A percentile compares a stretch with the other conserved stretches of the same genome.
Conservation (phyloP, 805 yeast species). For the Komagataella ulmi region DNA sequence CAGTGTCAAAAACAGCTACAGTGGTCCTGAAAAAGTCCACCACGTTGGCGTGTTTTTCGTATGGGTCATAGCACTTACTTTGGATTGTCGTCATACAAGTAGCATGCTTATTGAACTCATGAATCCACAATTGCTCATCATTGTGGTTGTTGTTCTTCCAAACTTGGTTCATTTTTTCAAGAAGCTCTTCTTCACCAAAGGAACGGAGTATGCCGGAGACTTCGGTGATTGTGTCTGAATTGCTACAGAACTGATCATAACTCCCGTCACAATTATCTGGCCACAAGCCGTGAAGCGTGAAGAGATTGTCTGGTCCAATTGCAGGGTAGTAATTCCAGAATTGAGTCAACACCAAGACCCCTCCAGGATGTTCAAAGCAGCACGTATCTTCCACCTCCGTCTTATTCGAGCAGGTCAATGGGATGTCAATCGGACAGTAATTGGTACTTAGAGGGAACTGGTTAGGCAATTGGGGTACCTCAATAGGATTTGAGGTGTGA, state of each 20-base stretch:
- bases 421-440: slow-evolving; percentile 42
- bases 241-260: slow-evolving; percentile 68
- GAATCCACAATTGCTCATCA: slow-evolving; percentile 70
- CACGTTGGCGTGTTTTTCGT: slow-evolving; percentile 28
- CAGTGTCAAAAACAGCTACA: slow-evolving; percentile 37
- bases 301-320: slow-evolving; percentile 54
- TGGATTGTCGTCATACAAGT: slow-evolving; percentile 78
- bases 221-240: slow-evolving; percentile 30
- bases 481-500: slow-evolving; percentile 59
- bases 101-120: slow-evolving; percentile 90
- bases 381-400: slow-evolving; percentile 49
- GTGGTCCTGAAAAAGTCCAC: slow-evolving; percentile 59
- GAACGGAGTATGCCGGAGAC: slow-evolving; percentile 31
- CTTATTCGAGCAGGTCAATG: slow-evolving; percentile 46
- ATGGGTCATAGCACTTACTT: slow-evolving; percentile 50
- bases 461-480: slow-evolving; percentile 60
- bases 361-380: slow-evolving; percentile 83
- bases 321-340: slow-evolving; percentile 85
- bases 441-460: slow-evolving; percentile 1
- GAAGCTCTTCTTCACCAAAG: slow-evolving; percentile 35
- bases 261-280: slow-evolving; percentile 81
- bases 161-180: slow-evolving; percentile 37
- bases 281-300: slow-evolving; percentile 84
- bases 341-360: slow-evolving; percentile 72
- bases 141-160: slow-evolving; percentile 71